Base-by-base conservation (phyloP, 805 yeast genomes). In the Suhomyces emberorum region DNA sequence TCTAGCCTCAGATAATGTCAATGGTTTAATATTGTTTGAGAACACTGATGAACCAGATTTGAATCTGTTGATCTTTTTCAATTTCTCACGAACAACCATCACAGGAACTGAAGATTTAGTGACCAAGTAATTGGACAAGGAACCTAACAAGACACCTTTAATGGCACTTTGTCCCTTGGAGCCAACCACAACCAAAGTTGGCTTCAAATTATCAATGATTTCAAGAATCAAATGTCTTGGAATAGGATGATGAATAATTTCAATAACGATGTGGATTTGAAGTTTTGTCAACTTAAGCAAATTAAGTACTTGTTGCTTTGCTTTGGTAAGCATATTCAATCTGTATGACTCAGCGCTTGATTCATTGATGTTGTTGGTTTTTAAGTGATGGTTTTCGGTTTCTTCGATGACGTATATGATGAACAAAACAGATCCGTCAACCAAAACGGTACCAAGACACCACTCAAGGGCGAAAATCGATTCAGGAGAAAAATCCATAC, bases 381-480 rank as follows among this genome's bases (percentile, higher is more conserved):
- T 69, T 44, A 67, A 51, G 37, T 64, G 61, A 44, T 66, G 73
- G 45, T 68, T 65, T 42, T 67, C 73, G 43, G 57, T 67, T 14
- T 68, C 74, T 47, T 75, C 81, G 38, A 72, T 69, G 9, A 76
- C 81, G 46, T 76, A 75, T 17, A 87, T 77, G 15, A 87, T 76
- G 54, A 84, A 86, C 37, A 88, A 60, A 0, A 88, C 87, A 36
- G 88, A 83, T 0, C 93, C 93, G 51, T 86, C 88, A 15, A 81
- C 83, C 31, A 88, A 69, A 0, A 88, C 82, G 0, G 95, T 77
- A 2, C 97, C 97, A 47, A 89, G 70, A 28, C 88, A 77, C 84
- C 96, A 88, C 51, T 87, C 93, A 15, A 89, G 67, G 0, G 96
- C 93, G 57, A 83, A 84, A 25, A 72, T 70, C 2, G 95, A 81